A percentile compares a stretch with the other conserved stretches of the same genome.
phyloP scores from a whole-genome alignment of 257 asterid genomes.

The Solanum ossicruentum region DNA sequence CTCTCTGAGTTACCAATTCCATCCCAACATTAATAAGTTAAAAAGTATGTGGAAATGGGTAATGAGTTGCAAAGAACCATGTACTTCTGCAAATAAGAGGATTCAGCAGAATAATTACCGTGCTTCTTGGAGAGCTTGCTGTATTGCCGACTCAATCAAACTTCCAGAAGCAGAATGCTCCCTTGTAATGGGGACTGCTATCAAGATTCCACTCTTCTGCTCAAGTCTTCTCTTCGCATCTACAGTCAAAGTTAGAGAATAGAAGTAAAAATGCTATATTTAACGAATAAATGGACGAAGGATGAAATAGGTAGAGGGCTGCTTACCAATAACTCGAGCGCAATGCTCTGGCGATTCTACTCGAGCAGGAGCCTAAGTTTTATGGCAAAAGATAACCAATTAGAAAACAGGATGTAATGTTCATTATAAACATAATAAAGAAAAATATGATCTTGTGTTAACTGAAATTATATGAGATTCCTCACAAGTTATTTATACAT shows the following conservation, averaged over 20 bases:
- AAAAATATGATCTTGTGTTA: background rate
- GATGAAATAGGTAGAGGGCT: background rate
- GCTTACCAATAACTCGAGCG: conserved; percentile 67
- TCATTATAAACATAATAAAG: background rate
- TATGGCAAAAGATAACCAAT: background rate
- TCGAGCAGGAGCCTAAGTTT: conserved; percentile 69
- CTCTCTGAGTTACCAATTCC: conserved; percentile 41
- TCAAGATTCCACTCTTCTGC: conserved; percentile 58
- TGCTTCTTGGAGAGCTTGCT: conserved; percentile 74
- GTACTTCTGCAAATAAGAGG: conserved; percentile 1
- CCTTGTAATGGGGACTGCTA: conserved; percentile 81
- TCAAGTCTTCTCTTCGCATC: conserved; percentile 51
- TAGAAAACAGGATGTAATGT: background rate
- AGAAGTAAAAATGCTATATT: background rate
- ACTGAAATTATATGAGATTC: background rate
- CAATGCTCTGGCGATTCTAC: conserved; percentile 84
- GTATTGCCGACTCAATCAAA: conserved; percentile 67
- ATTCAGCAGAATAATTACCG: conserved; percentile 28
- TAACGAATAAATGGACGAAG: background rate
- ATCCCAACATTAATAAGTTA: background rate
- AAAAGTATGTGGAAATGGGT: background rate
- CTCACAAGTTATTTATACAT: background rate
- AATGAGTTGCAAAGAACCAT: background rate
- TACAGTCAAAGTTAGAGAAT: conserved; percentile 3
- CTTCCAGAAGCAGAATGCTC: conserved; percentile 81